Conservation (phyloP, 257 asterid genomes). For the Petunia axillaris region DNA sequence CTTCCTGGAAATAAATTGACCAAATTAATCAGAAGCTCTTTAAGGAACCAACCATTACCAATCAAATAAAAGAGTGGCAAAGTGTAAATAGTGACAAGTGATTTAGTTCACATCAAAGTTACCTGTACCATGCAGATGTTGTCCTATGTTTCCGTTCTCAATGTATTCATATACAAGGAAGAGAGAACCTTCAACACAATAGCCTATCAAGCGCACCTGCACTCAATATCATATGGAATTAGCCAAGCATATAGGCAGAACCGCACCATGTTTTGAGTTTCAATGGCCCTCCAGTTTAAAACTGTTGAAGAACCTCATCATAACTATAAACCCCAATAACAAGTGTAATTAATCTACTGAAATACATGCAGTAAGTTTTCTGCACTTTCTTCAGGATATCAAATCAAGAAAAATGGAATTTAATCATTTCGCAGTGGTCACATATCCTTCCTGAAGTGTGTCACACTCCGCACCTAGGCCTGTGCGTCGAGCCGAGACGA, state of each 20-base stretch:
- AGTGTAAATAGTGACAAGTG: slow-evolving; percentile 5
- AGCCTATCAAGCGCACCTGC: slow-evolving; percentile 97
- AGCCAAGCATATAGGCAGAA: neutral
- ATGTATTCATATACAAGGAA: slow-evolving; percentile 92
- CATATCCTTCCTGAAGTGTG: slow-evolving; percentile 10
- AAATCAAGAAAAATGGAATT: slow-evolving; percentile 19
- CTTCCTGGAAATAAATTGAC: slow-evolving; percentile 48
- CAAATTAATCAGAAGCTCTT: slow-evolving; percentile 21
- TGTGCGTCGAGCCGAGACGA: no score
- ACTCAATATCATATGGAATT: slow-evolving; percentile 28
- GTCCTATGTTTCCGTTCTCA: slow-evolving; percentile 88
- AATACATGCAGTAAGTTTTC: neutral
- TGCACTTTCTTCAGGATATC: slow-evolving; percentile 18
- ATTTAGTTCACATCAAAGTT: slow-evolving; percentile 31
- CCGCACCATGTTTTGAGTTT: neutral
- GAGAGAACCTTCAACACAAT: slow-evolving; percentile 92
- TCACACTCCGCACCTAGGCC: neutral
- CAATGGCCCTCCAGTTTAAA: neutral
- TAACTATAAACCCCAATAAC: neutral
- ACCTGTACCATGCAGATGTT: slow-evolving; percentile 90
- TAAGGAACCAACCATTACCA: slow-evolving; percentile 7
- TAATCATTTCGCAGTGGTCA: neutral
- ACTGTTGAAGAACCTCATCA: neutral
- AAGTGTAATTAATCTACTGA: slow-evolving; percentile 4
- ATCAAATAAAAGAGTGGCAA: neutral